phyloP scores from a whole-genome alignment of 179 eudicot genomes.

The Beta corolliflora region DNA sequence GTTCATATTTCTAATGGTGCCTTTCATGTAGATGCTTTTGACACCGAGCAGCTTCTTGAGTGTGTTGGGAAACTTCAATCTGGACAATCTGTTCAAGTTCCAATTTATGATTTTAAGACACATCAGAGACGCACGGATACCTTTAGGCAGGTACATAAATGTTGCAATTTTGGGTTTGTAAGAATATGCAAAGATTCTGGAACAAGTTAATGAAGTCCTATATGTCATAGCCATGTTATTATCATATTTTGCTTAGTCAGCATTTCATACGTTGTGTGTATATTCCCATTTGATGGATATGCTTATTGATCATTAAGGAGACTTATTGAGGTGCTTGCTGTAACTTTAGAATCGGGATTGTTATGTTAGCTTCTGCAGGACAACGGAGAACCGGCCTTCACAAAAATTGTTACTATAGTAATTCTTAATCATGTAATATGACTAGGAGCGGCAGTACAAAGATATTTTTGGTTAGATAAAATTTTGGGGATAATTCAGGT shows the following conservation, averaged over 20 bases:
- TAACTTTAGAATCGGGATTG: background rate
- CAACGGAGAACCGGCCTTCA: background rate
- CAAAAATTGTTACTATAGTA: background rate
- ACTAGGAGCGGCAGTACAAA: background rate
- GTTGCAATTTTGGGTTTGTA: background rate
- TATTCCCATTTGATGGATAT: background rate
- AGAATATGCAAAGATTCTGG: background rate
- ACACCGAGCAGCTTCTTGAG: constrained; percentile 93
- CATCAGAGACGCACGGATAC: constrained; percentile 79
- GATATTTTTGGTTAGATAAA: background rate
- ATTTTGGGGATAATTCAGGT: background rate
- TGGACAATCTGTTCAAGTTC: constrained; percentile 82
- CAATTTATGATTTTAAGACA: constrained; percentile 92
- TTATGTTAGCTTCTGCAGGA: background rate
- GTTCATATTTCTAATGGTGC: constrained; percentile 4
- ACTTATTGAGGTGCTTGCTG: background rate
- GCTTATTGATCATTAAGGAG: background rate
- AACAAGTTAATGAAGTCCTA: background rate
- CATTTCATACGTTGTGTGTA: background rate
- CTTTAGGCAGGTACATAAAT: constrained; percentile 74
- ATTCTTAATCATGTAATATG: background rate
- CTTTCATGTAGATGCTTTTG: constrained; percentile 82
- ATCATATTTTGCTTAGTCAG: background rate
- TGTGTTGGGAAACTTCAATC: constrained; percentile 64
- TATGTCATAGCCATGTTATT: background rate